Conservation (phyloP, 176 grass and related monocot genomes). For the Alloteropsis semialata region DNA sequence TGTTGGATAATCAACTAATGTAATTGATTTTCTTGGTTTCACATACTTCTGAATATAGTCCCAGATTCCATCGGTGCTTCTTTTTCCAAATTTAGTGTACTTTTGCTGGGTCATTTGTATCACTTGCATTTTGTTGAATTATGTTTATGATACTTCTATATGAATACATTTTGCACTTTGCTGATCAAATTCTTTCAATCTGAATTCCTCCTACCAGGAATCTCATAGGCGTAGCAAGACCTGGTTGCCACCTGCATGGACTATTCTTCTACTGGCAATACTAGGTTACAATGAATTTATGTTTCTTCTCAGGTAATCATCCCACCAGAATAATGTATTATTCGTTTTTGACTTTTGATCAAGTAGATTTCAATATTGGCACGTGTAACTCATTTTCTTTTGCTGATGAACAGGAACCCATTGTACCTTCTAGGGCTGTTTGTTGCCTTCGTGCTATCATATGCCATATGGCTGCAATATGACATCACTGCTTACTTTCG, state of each 20-base stretch:
- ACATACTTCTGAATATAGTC: not conserved
- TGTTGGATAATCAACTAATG: not conserved
- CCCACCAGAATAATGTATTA: not conserved
- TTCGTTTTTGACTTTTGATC: too few relatives aligned
- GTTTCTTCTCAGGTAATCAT: conserved; percentile 76
- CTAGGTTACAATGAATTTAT: conserved; percentile 86
- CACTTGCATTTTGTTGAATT: conserved; percentile 5
- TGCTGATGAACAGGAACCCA: conserved; percentile 71
- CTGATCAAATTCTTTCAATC: not conserved
- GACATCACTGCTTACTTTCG: conserved; percentile 59
- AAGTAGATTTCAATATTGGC: too few relatives aligned
- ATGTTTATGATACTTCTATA: not conserved
- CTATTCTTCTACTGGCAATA: conserved; percentile 56
- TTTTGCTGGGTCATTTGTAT: not conserved
- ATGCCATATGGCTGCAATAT: conserved; percentile 64
- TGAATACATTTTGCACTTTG: not conserved
- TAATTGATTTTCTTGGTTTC: conserved; percentile 15
- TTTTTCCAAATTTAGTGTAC: not conserved
- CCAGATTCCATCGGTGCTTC: not conserved
- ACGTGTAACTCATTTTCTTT: not conserved
- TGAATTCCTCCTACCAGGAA: conserved; percentile 49
- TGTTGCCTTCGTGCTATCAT: conserved; percentile 54
- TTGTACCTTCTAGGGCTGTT: conserved; percentile 63
- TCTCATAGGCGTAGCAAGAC: conserved; percentile 50
- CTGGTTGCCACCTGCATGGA: conserved; percentile 70